These are phyloP conservation scores for Kazachstania sp. DNA, from an alignment of 1,139 yeast species.

Conservation along the genomic window DNA sequence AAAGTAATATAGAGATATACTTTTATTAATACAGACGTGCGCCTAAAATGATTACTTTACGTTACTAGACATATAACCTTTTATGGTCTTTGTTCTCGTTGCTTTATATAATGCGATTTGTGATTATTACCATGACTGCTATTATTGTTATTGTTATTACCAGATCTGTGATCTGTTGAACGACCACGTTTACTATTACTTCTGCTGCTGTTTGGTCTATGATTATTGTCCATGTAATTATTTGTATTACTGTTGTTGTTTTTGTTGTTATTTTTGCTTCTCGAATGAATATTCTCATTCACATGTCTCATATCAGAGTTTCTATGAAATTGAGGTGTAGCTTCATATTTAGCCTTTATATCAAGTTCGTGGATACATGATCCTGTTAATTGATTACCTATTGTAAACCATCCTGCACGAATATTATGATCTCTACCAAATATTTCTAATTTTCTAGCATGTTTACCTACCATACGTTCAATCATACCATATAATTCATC, in stretches of 20 bases:
- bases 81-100: no score
- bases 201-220: background rate
- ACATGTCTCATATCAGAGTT: background rate
- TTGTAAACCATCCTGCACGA: conserved; percentile 85
- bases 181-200: background rate
- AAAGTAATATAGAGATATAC: background rate
- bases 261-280: background rate
- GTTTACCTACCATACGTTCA: conserved; percentile 70
- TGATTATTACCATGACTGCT: background rate
- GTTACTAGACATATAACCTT: no score
- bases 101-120: background rate
- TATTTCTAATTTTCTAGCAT: conserved; percentile 72
- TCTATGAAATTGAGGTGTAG: conserved; percentile 5
- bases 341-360: conserved; percentile 32
- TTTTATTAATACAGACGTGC: no score
- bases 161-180: background rate
- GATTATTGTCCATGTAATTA: background rate
- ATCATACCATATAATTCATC: conserved; percentile 81
- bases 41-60: no score
- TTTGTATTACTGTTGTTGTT: background rate
- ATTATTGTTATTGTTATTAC: background rate
- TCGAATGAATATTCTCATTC: background rate
- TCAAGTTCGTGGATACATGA: conserved; percentile 52
- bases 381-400: conserved; percentile 73
- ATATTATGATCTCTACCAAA: conserved; percentile 83